phyloP scores from a whole-genome alignment of 345 rosid genomes.

The Camelina neglecta region DNA sequence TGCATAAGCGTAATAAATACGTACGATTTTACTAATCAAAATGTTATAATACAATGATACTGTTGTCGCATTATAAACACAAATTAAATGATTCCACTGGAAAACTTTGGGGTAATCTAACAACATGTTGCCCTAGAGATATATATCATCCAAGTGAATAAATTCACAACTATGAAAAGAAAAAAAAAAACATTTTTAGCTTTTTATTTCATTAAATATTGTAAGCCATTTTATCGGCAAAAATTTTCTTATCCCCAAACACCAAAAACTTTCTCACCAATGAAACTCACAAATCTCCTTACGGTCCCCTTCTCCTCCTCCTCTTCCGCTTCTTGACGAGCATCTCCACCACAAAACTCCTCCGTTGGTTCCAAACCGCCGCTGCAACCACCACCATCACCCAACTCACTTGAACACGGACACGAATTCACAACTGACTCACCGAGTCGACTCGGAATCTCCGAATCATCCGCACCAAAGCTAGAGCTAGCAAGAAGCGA shows the following conservation, averaged over 20 bases:
- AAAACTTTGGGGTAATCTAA: conserved; percentile 9
- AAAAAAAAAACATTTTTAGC: conserved; percentile 9
- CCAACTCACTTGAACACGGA: conserved; percentile 32
- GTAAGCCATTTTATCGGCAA: not conserved
- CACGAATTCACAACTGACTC: conserved; percentile 26
- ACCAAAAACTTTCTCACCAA: conserved; percentile 80
- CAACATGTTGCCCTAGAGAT: not conserved
- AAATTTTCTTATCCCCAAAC: conserved; percentile 55
- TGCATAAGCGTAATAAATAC: conserved; percentile 18
- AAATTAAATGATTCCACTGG: conserved; percentile 22
- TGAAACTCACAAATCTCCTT: conserved; percentile 57
- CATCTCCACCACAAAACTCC: not conserved
- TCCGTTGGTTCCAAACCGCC: conserved; percentile 32
- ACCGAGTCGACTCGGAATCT: conserved; percentile 34
- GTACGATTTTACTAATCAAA: not conserved
- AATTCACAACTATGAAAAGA: not conserved
- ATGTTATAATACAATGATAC: conserved; percentile 28
- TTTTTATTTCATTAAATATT: conserved; percentile 8
- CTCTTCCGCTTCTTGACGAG: conserved; percentile 42
- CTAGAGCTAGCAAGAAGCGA: conserved; percentile 17
- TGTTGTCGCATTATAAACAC: conserved; percentile 30
- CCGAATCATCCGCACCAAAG: not conserved
- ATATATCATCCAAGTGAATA: conserved; percentile 10
- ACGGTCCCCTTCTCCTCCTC: conserved; percentile 52
- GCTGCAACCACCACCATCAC: conserved; percentile 8